A percentile compares a stretch with the other conserved stretches of the same genome.
Conservation (phyloP, 345 rosid genomes). For the Dipteronia dyeriana region DNA sequence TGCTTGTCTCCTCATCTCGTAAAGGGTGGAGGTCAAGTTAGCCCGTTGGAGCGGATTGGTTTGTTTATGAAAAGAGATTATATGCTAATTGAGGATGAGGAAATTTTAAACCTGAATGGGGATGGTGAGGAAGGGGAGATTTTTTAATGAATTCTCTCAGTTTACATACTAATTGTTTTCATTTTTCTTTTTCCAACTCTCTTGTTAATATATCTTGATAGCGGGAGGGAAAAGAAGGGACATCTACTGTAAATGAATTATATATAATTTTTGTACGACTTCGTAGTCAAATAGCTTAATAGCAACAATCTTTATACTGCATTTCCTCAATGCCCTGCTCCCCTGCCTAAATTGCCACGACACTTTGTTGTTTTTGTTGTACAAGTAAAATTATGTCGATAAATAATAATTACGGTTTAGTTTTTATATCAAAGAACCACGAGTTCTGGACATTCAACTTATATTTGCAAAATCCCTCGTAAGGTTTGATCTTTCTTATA, state of each 20-base stretch:
- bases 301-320: background rate
- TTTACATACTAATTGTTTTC: background rate
- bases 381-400: background rate
- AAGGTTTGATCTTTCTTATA: no score
- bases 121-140: constrained; percentile 88
- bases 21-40: constrained; percentile 17
- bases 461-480: no score
- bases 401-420: background rate
- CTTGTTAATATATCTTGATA: constrained; percentile 15
- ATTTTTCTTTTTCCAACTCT: background rate
- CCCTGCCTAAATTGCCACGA: background rate
- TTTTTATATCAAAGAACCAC: no score
- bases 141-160: constrained; percentile 13
- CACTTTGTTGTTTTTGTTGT: background rate
- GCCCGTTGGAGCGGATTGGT: constrained; percentile 59
- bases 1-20: constrained; percentile 30
- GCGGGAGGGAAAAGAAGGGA: background rate
- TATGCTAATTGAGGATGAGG: constrained; percentile 40
- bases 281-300: background rate
- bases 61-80: constrained; percentile 54
- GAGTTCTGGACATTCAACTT: no score
- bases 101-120: constrained; percentile 24
- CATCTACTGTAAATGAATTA: constrained; percentile 10
- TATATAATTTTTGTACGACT: background rate
- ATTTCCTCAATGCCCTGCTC: background rate